Conservation (phyloP, 495 filamentous ascomycete species). For the Xylaria venustula region DNA sequence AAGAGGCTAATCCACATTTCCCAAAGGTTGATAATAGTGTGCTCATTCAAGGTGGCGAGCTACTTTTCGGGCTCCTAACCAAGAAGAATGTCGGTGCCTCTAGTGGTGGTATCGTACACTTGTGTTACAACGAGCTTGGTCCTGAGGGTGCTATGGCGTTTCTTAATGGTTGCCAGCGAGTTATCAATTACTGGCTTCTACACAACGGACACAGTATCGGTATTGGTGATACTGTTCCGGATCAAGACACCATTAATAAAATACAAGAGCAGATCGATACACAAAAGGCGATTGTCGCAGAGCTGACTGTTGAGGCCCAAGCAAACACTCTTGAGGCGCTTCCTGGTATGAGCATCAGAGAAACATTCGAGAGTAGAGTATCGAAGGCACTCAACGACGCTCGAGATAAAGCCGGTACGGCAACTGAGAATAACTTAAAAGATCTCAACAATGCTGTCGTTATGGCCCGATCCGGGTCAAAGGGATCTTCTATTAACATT, state of each 20-base stretch:
- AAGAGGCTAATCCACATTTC: constrained; percentile 44
- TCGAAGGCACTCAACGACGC: constrained; percentile 90
- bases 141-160: constrained; percentile 81
- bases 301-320: constrained; percentile 72
- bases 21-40: constrained; percentile 78
- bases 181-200: constrained; percentile 96
- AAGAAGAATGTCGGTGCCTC: constrained; percentile 94
- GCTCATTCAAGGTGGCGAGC: constrained; percentile 79
- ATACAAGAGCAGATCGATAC: constrained; percentile 75
- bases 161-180: constrained; percentile 90
- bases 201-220: constrained; percentile 98
- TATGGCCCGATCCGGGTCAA: constrained; percentile 95
- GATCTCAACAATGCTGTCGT: constrained; percentile 92
- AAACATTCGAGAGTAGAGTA: constrained; percentile 95
- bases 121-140: constrained; percentile 94
- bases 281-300: constrained; percentile 76
- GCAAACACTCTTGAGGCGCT: constrained; percentile 81
- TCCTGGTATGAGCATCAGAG: constrained; percentile 96
- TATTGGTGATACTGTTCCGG: constrained; percentile 97
- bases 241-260: constrained; percentile 72
- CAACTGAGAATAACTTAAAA: constrained; percentile 86
- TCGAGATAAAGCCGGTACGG: constrained; percentile 93
- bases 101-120: constrained; percentile 85
- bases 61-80: constrained; percentile 83
- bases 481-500: constrained; percentile 98